Percentiles rank a stretch among this genome's conserved stretches.
These are phyloP conservation scores for Penicillium subrubescens DNA, from an alignment of 495 filamentous ascomycete genomes.

Conservation along the genomic window DNA sequence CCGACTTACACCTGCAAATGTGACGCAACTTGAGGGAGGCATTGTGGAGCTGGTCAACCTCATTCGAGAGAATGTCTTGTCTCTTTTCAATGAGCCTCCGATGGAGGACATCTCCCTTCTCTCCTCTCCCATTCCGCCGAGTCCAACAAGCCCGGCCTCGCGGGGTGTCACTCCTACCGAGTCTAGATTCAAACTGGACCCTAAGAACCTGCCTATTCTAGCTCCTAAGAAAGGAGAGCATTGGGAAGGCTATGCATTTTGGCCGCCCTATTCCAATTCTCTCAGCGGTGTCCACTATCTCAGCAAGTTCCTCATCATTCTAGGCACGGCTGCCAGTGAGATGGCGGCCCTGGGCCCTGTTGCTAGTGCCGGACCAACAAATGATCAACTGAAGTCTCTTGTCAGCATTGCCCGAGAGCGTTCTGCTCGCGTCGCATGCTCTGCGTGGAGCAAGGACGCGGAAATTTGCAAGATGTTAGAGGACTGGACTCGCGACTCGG, in stretches of 20 bases:
- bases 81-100: conserved; percentile 87
- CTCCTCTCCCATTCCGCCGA: conserved; percentile 74
- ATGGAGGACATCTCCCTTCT: conserved; percentile 86
- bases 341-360: conserved; percentile 75
- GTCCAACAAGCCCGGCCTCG: conserved; percentile 66
- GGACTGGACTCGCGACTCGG: conserved; percentile 81
- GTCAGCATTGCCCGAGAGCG: conserved; percentile 82
- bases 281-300: conserved; percentile 87
- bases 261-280: conserved; percentile 90
- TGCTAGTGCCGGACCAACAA: conserved; percentile 53
- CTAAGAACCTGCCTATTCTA: conserved; percentile 73
- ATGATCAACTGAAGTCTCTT: conserved; percentile 69
- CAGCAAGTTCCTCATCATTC: conserved; percentile 71
- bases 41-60: conserved; percentile 77
- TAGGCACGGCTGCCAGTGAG: conserved; percentile 83
- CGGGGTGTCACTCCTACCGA: conserved; percentile 55
- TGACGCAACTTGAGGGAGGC: conserved; percentile 73
- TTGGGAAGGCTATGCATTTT: conserved; percentile 96
- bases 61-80: conserved; percentile 73
- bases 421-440: conserved; percentile 74
- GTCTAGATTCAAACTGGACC: conserved; percentile 76
- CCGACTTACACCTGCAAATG: conserved; percentile 70
- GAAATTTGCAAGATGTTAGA: conserved; percentile 87
- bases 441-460: conserved; percentile 85
- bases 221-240: conserved; percentile 74